These are phyloP conservation scores for Trametes coccinea DNA, from an alignment of 768 basidiomycete species.

Conservation along the genomic window DNA sequence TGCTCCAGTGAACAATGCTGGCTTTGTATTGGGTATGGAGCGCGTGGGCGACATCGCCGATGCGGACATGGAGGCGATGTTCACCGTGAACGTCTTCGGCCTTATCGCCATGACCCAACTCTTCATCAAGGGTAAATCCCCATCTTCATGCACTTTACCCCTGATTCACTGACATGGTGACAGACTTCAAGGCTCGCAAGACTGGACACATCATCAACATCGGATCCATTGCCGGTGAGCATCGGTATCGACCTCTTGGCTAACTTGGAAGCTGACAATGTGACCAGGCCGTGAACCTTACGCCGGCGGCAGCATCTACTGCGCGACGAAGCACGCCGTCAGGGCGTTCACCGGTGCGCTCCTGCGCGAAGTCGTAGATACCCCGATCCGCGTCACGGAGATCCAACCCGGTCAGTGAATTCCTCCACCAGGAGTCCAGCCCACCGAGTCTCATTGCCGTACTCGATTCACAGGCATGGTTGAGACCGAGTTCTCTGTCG, in stretches of 20 bases:
- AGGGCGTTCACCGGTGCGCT: conserved; percentile 83
- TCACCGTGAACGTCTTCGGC: conserved; percentile 65
- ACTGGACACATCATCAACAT: conserved; percentile 92
- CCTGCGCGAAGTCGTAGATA: conserved; percentile 86
- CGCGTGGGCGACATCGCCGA: conserved; percentile 80
- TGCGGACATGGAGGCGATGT: conserved; percentile 70
- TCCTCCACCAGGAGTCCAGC: background rate
- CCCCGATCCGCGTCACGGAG: conserved; percentile 91
- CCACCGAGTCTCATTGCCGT: background rate
- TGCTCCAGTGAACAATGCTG: conserved; percentile 72
- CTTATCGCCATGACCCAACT: conserved; percentile 83
- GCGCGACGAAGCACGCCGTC: conserved; percentile 87
- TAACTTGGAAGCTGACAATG: background rate
- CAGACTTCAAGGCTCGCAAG: conserved; percentile 39
- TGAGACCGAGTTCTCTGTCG: conserved; percentile 90
- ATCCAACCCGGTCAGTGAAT: conserved; percentile 76
- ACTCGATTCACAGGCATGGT: conserved; percentile 60
- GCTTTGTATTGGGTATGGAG: conserved; percentile 87
- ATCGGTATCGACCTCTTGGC: conserved; percentile 33
- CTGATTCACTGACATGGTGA: background rate
- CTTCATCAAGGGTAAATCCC: conserved; percentile 31
- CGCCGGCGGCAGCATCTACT: conserved; percentile 89
- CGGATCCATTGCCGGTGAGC: conserved; percentile 80
- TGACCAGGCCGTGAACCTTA: conserved; percentile 52
- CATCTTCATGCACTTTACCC: conserved; percentile 29